Conservation (phyloP, 192 early-diverging fungal genomes). For the Podila epigama region DNA sequence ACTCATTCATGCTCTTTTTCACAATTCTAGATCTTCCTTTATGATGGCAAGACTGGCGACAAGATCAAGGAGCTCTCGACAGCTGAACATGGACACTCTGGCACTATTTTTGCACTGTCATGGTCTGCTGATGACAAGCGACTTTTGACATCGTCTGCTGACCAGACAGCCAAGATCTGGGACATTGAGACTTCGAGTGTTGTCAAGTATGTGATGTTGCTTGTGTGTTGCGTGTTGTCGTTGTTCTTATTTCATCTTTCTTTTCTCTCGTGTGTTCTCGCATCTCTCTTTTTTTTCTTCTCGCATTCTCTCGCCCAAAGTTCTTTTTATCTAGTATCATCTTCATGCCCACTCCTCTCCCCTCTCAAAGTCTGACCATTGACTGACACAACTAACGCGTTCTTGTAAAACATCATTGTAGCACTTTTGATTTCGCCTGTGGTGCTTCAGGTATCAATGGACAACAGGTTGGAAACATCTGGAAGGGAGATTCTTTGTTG, state of each 20-base stretch:
- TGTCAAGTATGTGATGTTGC: slow-evolving; percentile 66
- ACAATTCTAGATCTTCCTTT: slow-evolving; percentile 77
- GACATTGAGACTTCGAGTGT: slow-evolving; percentile 77
- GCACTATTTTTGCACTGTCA: slow-evolving; percentile 83
- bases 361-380: too few species aligned
- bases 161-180: slow-evolving; percentile 91
- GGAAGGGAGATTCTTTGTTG: slow-evolving; percentile 79
- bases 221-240: too few species aligned
- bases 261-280: too few species aligned
- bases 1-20: not conserved
- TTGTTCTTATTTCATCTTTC: too few species aligned
- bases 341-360: too few species aligned
- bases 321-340: too few species aligned
- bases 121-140: slow-evolving; percentile 86
- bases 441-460: slow-evolving; percentile 58
- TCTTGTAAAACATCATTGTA: slow-evolving; percentile 4
- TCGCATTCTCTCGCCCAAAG: too few species aligned
- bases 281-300: too few species aligned
- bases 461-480: slow-evolving; percentile 95
- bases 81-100: slow-evolving; percentile 70
- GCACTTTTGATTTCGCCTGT: slow-evolving; percentile 60
- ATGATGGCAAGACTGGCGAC: slow-evolving; percentile 92
- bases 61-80: slow-evolving; percentile 61
- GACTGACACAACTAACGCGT: too few species aligned
- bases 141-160: slow-evolving; percentile 85